A percentile compares a stretch with the other conserved stretches of the same genome.
Evolutionary conservation across 441 rosid species (phyloP).

Genomic region (Erysimum cheiri): DNA sequence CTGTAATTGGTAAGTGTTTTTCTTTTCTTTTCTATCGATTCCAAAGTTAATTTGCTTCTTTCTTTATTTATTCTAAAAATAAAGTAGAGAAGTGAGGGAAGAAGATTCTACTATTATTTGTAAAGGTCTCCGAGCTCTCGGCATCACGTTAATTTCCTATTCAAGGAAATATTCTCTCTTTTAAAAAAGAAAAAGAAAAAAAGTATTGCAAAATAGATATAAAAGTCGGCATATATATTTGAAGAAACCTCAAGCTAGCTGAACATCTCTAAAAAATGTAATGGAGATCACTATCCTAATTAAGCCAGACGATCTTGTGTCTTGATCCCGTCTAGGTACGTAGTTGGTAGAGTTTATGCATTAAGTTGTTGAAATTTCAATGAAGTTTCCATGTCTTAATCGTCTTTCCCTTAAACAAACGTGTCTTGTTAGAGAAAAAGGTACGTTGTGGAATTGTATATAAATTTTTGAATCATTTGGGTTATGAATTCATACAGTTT

Average conservation of each 20-base stretch:
- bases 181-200: not conserved
- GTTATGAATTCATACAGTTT: constrained; percentile 23
- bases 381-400: constrained; percentile 17
- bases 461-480: constrained; percentile 9
- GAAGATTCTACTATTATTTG: constrained; percentile 42
- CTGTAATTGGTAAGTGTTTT: not conserved
- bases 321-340: constrained; percentile 8
- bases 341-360: constrained; percentile 28
- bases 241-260: constrained; percentile 10
- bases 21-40: not conserved
- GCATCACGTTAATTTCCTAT: constrained; percentile 44
- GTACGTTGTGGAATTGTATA: constrained; percentile 31
- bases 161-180: constrained; percentile 39
- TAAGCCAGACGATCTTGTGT: not conserved
- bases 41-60: constrained; percentile 18
- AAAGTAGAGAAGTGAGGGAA: constrained; percentile 29
- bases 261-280: not conserved
- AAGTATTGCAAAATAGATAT: not conserved
- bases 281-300: not conserved
- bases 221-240: constrained; percentile 13
- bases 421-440: constrained; percentile 15
- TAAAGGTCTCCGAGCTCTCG: constrained; percentile 47
- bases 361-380: constrained; percentile 20
- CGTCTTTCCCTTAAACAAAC: constrained; percentile 3
- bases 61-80: constrained; percentile 14